Base-by-base conservation (phyloP, 2,329 filamentous ascomycete genomes). In the Davidsoniella eucalypti region DNA sequence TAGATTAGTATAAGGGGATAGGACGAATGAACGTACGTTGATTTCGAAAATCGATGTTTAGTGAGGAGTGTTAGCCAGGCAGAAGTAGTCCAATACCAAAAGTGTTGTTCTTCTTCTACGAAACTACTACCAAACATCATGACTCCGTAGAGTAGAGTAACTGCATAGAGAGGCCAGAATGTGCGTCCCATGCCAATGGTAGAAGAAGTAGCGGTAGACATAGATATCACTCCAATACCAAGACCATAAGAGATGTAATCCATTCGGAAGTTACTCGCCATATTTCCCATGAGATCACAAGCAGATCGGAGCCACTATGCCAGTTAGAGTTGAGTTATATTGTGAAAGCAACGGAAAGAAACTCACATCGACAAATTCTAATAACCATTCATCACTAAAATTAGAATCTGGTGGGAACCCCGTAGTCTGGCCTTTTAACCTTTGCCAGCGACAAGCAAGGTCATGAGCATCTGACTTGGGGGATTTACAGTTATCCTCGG, bases 111-210 rank as follows among this genome's bases (percentile, higher is more conserved):
- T 65, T 98, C 92, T 64, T 98, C 92, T 2, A 98, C 87, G 62
- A 92, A 98, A 60, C 88, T 96, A 61, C 86, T 94, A 8, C 88
- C 90, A 65, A 96, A 96, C 88, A 96, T 96, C 78, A 95, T 93
- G 37, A 77, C 63, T 1, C 81, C 79, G 60, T 96, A 94, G 0
- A 74, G 63, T 16, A 33, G 8, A 18, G 25, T 17, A 8, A 45
- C 7, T 29, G 29, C 6, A 16, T 47, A 84, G 67, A 3, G 71
- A 69, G 7, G 61, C 51, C 16, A 44, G 16, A 33, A 33, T 33
- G 8, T 33, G 12, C 12, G 29, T 12, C 29, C 29, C 4, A 16
- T 18, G 25, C 17, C 23, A 25, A 45, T 26, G n/a, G 25, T 29
- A 5, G 43, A 21, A 29, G 6, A 48, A 2, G 60, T 54, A 7